Evolutionary conservation across 2,329 filamentous ascomycete genomes (phyloP).

Genomic region (Sclerotinia spermophila): DNA sequence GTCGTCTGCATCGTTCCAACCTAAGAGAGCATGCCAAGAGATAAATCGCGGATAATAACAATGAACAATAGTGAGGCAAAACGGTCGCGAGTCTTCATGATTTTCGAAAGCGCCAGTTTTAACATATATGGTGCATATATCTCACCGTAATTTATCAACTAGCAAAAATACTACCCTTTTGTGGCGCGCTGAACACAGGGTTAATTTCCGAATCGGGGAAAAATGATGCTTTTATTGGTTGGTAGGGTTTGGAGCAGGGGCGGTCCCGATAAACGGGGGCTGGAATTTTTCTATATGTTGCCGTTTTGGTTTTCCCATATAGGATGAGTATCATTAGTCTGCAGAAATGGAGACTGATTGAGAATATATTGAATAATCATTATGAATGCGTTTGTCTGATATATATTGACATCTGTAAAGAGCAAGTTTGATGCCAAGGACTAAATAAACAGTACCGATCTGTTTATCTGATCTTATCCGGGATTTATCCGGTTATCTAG

Average conservation of each 20-base stretch:
- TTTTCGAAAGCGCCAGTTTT: not conserved
- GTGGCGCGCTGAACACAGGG: constrained; percentile 17
- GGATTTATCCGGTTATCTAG: not conserved
- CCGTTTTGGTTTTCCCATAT: no score
- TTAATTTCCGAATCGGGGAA: constrained; percentile 16
- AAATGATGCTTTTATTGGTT: constrained; percentile 9
- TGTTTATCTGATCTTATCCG: not conserved
- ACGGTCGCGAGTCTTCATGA: not conserved
- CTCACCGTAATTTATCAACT: constrained; percentile 10
- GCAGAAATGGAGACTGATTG: no score
- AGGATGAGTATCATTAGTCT: not conserved
- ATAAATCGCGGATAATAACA: not conserved
- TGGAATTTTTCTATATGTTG: not conserved
- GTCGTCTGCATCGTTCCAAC: not conserved
- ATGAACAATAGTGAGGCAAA: not conserved
- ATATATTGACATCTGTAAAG: not conserved
- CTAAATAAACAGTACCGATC: not conserved
- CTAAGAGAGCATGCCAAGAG: not conserved
- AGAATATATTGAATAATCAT: not conserved
- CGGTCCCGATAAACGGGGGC: not conserved
- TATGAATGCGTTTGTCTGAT: not conserved
- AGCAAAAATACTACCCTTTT: not conserved
- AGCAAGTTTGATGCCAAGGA: not conserved
- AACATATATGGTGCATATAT: constrained; percentile 2
- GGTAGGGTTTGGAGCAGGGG: not conserved